A percentile compares a stretch with the other conserved stretches of the same genome.
Evolutionary conservation across 2,329 filamentous ascomycete species (phyloP).

Genomic region (Arthrobotrys conoides): DNA sequence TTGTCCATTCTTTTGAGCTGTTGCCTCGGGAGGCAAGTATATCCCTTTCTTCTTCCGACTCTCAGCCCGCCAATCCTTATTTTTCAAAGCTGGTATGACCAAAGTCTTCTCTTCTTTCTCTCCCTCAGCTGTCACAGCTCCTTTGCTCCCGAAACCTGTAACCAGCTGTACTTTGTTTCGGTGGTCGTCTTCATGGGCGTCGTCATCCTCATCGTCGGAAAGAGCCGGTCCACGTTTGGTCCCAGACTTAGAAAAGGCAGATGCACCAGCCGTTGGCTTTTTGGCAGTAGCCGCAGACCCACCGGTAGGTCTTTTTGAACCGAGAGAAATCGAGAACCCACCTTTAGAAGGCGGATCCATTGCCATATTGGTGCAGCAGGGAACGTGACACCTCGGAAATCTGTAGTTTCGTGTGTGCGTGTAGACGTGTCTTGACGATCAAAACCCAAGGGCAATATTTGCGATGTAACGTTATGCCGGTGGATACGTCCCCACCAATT

Average conservation of each 20-base stretch:
- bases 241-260: conserved; percentile 46
- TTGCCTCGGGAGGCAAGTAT: conserved; percentile 62
- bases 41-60: conserved; percentile 68
- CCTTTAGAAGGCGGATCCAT: conserved; percentile 38
- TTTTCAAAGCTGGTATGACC: conserved; percentile 74
- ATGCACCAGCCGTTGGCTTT: conserved; percentile 39
- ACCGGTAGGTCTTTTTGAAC: conserved; percentile 56
- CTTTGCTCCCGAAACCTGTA: conserved; percentile 62
- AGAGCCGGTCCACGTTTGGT: conserved; percentile 63
- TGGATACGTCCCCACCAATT: background rate
- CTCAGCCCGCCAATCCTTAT: conserved; percentile 76
- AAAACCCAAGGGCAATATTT: background rate
- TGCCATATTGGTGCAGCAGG: background rate
- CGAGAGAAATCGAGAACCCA: conserved; percentile 63
- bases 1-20: conserved; percentile 60
- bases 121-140: conserved; percentile 60
- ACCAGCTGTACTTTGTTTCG: conserved; percentile 63
- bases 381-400: conserved; percentile 18
- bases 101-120: conserved; percentile 68
- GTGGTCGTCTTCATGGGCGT: conserved; percentile 57
- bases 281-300: conserved; percentile 31
- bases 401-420: conserved; percentile 1
- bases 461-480: conserved; percentile 19
- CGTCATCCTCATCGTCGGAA: conserved; percentile 62
- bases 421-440: conserved; percentile 12